Evolutionary conservation across 805 yeast genomes (phyloP).

Genomic region (Pichia occidentalis): DNA sequence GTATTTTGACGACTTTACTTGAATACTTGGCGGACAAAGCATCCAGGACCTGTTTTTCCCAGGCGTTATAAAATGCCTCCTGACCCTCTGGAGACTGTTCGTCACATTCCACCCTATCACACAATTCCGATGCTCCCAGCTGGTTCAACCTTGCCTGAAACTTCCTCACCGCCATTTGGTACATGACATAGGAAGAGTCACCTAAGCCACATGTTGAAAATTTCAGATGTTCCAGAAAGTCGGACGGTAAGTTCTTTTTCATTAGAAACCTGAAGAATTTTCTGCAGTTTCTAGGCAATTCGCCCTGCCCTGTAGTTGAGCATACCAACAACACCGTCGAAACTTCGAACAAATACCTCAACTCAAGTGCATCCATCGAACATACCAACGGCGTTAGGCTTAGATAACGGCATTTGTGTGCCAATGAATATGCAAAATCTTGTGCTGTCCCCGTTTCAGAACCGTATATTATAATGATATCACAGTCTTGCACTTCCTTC

Average conservation of each 20-base stretch:
- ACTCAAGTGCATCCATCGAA: constrained; percentile 55
- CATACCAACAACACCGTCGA: constrained; percentile 34
- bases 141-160: constrained; percentile 72
- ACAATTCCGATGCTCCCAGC: constrained; percentile 70
- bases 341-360: constrained; percentile 46
- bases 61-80: constrained; percentile 71
- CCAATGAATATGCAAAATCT: constrained; percentile 68
- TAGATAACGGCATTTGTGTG: constrained; percentile 47
- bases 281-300: constrained; percentile 69
- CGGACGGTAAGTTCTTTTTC: constrained; percentile 52
- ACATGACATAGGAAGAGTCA: constrained; percentile 84
- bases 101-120: constrained; percentile 81
- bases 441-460: constrained; percentile 91
- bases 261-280: constrained; percentile 72
- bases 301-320: constrained; percentile 96
- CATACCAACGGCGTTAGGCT: constrained; percentile 43
- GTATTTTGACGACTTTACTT: constrained; percentile 7
- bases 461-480: constrained; percentile 58
- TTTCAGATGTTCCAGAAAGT: constrained; percentile 52
- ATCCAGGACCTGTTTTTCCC: constrained; percentile 48
- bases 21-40: constrained; percentile 12
- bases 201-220: constrained; percentile 86
- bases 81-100: constrained; percentile 72
- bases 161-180: constrained; percentile 81
- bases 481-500: too few relatives aligned